phyloP scores from a whole-genome alignment of 352 stramenopile genomes.

The Pythium utonaiense region DNA sequence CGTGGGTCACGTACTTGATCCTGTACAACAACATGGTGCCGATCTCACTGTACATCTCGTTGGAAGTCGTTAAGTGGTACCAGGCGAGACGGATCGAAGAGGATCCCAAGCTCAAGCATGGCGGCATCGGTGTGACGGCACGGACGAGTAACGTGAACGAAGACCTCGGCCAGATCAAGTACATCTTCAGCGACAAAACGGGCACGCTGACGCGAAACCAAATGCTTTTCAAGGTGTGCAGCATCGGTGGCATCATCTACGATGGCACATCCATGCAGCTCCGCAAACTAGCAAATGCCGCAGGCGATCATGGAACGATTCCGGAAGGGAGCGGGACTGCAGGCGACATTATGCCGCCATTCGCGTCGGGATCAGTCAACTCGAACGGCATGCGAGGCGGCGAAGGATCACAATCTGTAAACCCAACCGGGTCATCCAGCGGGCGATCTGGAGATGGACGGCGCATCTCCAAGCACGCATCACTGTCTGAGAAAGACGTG shows the following conservation, averaged over 20 bases:
- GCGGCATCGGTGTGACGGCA: conserved; percentile 67
- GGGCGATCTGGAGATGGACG: conserved; percentile 22
- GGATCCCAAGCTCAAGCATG: conserved; percentile 60
- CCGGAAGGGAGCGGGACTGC: conserved; percentile 12
- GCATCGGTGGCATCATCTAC: conserved; percentile 90
- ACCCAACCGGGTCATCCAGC: not conserved
- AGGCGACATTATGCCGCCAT: not conserved
- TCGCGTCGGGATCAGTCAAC: conserved; percentile 14
- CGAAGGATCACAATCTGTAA: conserved; percentile 4
- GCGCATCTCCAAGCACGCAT: conserved; percentile 36
- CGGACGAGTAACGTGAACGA: conserved; percentile 93
- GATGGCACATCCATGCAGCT: conserved; percentile 70
- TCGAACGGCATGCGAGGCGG: conserved; percentile 13
- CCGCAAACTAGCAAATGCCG: conserved; percentile 30
- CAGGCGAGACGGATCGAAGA: conserved; percentile 92
- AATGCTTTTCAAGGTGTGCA: conserved; percentile 96
- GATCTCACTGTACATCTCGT: conserved; percentile 97
- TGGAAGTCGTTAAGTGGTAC: conserved; percentile 95
- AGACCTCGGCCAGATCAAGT: conserved; percentile 96
- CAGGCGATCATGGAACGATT: not conserved
- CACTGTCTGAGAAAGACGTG: conserved; percentile 66
- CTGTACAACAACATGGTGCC: conserved; percentile 93
- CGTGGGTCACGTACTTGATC: conserved; percentile 80
- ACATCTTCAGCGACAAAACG: conserved; percentile 99
- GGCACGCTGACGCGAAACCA: conserved; percentile 99